Percentiles rank a stretch among this genome's conserved stretches.
Evolutionary conservation across 768 basidiomycete genomes (phyloP).

Genomic region (Tylopilus subfusipes): DNA sequence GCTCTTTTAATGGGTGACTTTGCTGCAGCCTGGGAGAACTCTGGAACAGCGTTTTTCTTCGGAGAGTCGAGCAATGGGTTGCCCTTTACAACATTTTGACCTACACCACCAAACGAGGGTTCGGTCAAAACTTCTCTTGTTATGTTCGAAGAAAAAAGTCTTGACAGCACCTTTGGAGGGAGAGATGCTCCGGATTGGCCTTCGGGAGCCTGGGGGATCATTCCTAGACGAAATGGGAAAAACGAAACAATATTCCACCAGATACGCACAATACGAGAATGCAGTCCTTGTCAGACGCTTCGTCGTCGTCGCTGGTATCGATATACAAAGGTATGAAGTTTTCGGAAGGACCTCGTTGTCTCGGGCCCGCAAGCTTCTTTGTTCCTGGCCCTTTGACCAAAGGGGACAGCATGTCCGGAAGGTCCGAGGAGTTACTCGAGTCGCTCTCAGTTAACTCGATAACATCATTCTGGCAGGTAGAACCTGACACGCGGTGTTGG

Average conservation of each 20-base stretch:
- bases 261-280: constrained; percentile 39
- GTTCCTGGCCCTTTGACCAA: constrained; percentile 14
- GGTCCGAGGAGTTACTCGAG: constrained; percentile 12
- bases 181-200: constrained; percentile 35
- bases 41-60: constrained; percentile 4
- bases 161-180: constrained; percentile 1
- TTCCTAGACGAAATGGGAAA: constrained; percentile 30
- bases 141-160: not conserved
- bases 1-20: constrained; percentile 22
- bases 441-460: constrained; percentile 34
- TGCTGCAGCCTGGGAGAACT: not conserved
- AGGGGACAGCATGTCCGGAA: constrained; percentile 26
- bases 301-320: constrained; percentile 34
- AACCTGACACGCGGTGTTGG: not conserved
- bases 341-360: constrained; percentile 1
- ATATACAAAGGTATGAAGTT: constrained; percentile 23
- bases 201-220: constrained; percentile 48
- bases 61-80: constrained; percentile 9
- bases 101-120: not conserved
- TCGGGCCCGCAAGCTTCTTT: constrained; percentile 1
- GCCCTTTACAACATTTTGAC: constrained; percentile 6
- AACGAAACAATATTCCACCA: not conserved
- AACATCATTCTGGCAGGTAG: constrained; percentile 13
- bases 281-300: constrained; percentile 32
- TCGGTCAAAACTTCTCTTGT: not conserved